Conservation (phyloP, 805 yeast genomes). For the Osmozyma mogii region DNA sequence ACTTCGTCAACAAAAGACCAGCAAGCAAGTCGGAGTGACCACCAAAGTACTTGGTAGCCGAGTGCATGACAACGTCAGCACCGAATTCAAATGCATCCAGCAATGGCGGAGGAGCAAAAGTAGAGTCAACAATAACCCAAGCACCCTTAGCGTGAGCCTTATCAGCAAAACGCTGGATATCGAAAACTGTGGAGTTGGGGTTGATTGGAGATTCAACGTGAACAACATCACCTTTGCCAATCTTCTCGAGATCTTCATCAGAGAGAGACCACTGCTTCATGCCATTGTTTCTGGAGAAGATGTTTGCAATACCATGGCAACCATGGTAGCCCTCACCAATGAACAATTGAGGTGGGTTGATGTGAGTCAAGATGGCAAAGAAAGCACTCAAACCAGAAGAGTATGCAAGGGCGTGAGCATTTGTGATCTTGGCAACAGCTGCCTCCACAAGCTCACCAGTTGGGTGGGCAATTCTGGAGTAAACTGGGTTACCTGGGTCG, state of each 20-base stretch:
- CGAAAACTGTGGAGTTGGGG: constrained; percentile 65
- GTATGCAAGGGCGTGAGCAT: constrained; percentile 61
- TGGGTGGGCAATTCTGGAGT: constrained; percentile 73
- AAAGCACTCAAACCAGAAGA: constrained; percentile 79
- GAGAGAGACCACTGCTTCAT: constrained; percentile 34
- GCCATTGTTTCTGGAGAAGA: constrained; percentile 55
- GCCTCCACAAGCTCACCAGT: constrained; percentile 62
- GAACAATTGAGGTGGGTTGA: constrained; percentile 66
- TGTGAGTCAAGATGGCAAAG: constrained; percentile 60
- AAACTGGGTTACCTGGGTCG: constrained; percentile 18
- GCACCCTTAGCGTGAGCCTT: constrained; percentile 79
- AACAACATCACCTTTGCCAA: constrained; percentile 63
- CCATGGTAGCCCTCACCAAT: constrained; percentile 86
- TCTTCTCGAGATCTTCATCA: constrained; percentile 34
- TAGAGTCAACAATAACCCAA: constrained; percentile 64
- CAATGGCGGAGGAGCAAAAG: constrained; percentile 91
- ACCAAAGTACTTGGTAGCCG: constrained; percentile 89
- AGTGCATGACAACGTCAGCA: constrained; percentile 85
- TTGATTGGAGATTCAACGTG: constrained; percentile 87
- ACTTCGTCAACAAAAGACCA: constrained; percentile 69
- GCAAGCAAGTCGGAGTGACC: constrained; percentile 93
- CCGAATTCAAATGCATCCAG: constrained; percentile 76
- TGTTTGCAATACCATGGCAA: constrained; percentile 58
- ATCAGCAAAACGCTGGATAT: constrained; percentile 54
- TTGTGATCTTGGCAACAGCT: constrained; percentile 50